A percentile compares a stretch with the other conserved stretches of the same genome.
Evolutionary conservation across 2,329 filamentous ascomycete genomes (phyloP).

Genomic region (Hypoxylon sp.): DNA sequence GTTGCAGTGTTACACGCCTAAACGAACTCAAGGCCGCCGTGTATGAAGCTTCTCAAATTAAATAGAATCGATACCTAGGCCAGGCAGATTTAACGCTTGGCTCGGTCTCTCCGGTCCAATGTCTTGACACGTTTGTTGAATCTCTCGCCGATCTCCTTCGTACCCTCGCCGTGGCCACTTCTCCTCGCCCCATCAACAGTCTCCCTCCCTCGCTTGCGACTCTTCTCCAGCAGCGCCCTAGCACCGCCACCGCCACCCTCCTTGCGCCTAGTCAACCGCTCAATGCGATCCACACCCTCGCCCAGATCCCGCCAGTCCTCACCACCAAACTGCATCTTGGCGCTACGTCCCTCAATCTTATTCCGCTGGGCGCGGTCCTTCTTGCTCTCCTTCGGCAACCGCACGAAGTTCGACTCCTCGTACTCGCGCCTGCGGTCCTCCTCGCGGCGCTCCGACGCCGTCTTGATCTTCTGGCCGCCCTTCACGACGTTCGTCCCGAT

Average conservation of each 20-base stretch:
- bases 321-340: constrained; percentile 80
- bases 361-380: constrained; percentile 80
- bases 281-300: constrained; percentile 87
- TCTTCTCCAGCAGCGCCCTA: constrained; percentile 79
- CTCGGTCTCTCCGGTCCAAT: constrained; percentile 57
- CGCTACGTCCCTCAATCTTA: constrained; percentile 61
- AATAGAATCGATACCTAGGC: not conserved
- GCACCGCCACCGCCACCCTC: constrained; percentile 66
- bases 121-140: constrained; percentile 77
- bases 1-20: too few species aligned
- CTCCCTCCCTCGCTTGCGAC: constrained; percentile 81
- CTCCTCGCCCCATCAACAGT: constrained; percentile 75
- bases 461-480: constrained; percentile 83
- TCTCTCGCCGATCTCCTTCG: constrained; percentile 74
- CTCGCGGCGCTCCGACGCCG: constrained; percentile 77
- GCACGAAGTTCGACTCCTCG: constrained; percentile 92
- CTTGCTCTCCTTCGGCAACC: constrained; percentile 87
- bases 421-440: constrained; percentile 86
- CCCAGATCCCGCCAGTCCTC: constrained; percentile 93
- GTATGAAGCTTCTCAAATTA: not conserved
- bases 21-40: too few species aligned
- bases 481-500: constrained; percentile 90
- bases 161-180: constrained; percentile 63
- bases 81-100: constrained; percentile 44
- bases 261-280: constrained; percentile 80